These are phyloP conservation scores for Fusarium begoniae DNA, from an alignment of 2,329 filamentous ascomycete species.

Conservation along the genomic window DNA sequence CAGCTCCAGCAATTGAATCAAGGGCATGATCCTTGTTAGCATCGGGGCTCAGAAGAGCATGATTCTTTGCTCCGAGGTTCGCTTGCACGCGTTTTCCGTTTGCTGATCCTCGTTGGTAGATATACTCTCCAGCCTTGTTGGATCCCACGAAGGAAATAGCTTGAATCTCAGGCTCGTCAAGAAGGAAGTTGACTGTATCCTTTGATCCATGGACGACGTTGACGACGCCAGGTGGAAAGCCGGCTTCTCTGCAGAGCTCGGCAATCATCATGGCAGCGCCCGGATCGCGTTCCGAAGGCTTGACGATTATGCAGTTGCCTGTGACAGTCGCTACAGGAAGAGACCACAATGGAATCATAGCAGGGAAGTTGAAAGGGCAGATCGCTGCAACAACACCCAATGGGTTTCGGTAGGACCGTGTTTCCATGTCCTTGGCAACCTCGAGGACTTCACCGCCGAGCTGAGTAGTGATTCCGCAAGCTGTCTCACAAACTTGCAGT, in stretches of 20 bases:
- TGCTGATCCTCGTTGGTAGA: constrained; percentile 75
- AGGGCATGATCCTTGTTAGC: constrained; percentile 84
- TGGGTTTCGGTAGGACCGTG: constrained; percentile 77
- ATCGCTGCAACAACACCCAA: constrained; percentile 80
- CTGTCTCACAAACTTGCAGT: constrained; percentile 79
- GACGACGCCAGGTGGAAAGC: constrained; percentile 78
- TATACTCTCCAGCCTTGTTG: constrained; percentile 85
- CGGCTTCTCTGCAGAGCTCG: constrained; percentile 77
- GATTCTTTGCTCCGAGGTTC: constrained; percentile 85
- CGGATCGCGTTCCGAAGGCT: constrained; percentile 82
- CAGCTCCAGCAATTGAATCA: constrained; percentile 81
- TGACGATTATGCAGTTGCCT: constrained; percentile 80
- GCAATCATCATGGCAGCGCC: constrained; percentile 83
- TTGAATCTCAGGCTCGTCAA: constrained; percentile 81
- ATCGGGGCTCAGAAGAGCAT: constrained; percentile 80
- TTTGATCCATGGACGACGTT: constrained; percentile 81
- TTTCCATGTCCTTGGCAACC: constrained; percentile 87
- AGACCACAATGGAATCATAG: constrained; percentile 86
- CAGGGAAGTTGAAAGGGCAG: constrained; percentile 85
- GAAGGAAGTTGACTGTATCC: constrained; percentile 80
- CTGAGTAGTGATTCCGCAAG: constrained; percentile 77
- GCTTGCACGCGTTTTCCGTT: constrained; percentile 86
- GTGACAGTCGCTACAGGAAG: constrained; percentile 81
- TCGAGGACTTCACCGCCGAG: constrained; percentile 80
- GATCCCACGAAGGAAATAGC: constrained; percentile 82